Base-by-base conservation (phyloP, 345 rosid species). In the Hibiscus syriacus region DNA sequence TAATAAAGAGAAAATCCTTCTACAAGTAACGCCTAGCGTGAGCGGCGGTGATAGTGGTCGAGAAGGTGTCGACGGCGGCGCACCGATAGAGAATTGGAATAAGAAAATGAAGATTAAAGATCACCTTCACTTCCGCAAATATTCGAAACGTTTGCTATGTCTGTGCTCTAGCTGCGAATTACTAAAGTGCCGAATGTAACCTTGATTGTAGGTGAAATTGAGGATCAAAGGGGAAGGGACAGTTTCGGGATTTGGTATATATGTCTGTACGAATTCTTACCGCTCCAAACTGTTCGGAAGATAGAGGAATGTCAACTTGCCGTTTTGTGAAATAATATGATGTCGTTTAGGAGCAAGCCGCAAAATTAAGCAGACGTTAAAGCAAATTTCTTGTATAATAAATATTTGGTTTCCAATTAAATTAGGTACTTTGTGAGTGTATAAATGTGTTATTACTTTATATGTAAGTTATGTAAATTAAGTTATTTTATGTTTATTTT, bases 121-220 rank as follows among this genome's bases (percentile, higher is more conserved):
- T 74, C 70, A 57, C 76, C 73, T 45, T 55, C 22, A 62, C 61
- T 55, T 77, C 85, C 85, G 80, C 39, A 58, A 29, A 30, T n/a
- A 57, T 25, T 55, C 25, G 34, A 16, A 45, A 16, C 50, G 50
- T 45, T 16, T 3, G 17, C 48, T 46, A 45, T 16, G 1, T 5
- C 16, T 43, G n/a, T 34, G 48, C 48, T 43, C n/a, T 16, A 46
- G 20, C 50, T 46, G 50, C 6, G n/a, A 25, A 26, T 6, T 12
- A 0, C 9, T 2, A 16, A 48, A 66, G 11, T 67, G 43, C 34
- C 45, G 32, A 25, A 50, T 67, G 52, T 34, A 29, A 5, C 49
- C 49, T 66, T 19, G 38, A 6, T 32, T 12, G 29, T 9, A 9
- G 45, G 57, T 4, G 39, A 49, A 46, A 20, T 4, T 27, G 6